Evolutionary conservation across 305 asterid genomes (phyloP).

Genomic region (Fraxinus ornus): DNA sequence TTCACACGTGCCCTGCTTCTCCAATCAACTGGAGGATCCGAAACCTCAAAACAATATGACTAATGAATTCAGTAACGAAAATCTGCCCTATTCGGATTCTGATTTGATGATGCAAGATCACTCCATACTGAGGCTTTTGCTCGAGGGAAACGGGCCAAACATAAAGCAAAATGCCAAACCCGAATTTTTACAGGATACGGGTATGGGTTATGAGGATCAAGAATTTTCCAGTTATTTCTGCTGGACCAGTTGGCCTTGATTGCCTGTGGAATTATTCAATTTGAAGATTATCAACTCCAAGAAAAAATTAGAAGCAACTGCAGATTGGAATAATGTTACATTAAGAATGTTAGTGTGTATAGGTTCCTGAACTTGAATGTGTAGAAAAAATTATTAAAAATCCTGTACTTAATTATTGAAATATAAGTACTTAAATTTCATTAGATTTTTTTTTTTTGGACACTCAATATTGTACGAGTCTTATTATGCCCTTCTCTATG

Average conservation of each 20-base stretch:
- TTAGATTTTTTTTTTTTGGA: not conserved
- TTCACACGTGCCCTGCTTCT: conserved; percentile 37
- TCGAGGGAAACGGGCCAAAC: conserved; percentile 34
- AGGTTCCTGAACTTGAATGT: not conserved
- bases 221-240: conserved; percentile 30
- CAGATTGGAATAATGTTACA: not conserved
- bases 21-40: conserved; percentile 32
- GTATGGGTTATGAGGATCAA: conserved; percentile 33
- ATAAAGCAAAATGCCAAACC: conserved; percentile 19
- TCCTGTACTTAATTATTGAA: not conserved
- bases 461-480: too few relatives aligned
- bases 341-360: not conserved
- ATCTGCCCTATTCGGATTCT: conserved; percentile 23
- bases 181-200: conserved; percentile 32
- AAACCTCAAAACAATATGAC: conserved; percentile 18
- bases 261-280: conserved; percentile 61
- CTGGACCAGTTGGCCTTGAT: conserved; percentile 48
- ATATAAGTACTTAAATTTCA: not conserved
- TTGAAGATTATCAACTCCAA: not conserved
- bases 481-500: not conserved
- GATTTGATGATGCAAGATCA: conserved; percentile 43
- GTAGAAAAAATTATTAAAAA: not conserved
- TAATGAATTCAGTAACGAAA: conserved; percentile 33
- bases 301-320: not conserved
- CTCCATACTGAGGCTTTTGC: conserved; percentile 40